Percentiles rank a stretch among this genome's conserved stretches.
phyloP scores from a whole-genome alignment of 1,139 yeast genomes.

The Kluyveromyces marxianus region DNA sequence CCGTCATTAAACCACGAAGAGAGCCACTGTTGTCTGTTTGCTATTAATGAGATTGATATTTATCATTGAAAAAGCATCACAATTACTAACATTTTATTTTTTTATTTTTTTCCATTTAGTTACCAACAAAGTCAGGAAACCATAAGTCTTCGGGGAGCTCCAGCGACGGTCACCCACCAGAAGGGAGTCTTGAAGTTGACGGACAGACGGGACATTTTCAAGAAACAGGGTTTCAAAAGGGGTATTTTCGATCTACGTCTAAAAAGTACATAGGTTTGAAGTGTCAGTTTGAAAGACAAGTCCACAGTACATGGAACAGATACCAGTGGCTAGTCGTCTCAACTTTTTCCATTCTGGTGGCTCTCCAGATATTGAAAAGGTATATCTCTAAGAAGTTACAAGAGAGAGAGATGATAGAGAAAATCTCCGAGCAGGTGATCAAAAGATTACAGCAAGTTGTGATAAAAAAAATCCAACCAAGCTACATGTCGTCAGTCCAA shows the following conservation, averaged over 20 bases:
- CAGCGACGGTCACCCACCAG: conserved; percentile 26
- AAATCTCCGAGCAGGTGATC: conserved; percentile 35
- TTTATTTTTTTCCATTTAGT: conserved; percentile 14
- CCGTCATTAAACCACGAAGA: too few species aligned
- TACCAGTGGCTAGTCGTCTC: conserved; percentile 37
- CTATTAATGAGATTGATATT: too few species aligned
- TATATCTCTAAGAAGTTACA: conserved; percentile 33
- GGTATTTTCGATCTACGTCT: conserved; percentile 68
- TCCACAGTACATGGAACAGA: conserved; percentile 42
- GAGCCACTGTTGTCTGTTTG: too few species aligned
- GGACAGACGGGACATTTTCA: conserved; percentile 32
- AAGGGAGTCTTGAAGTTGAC: conserved; percentile 29
- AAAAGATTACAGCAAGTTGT: conserved; percentile 38
- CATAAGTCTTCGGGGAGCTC: conserved; percentile 22
- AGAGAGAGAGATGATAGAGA: conserved; percentile 34
- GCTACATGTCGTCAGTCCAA: conserved; percentile 65
- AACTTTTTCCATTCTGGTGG: conserved; percentile 20
- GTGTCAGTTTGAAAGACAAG: conserved; percentile 52
- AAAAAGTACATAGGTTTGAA: conserved; percentile 53
- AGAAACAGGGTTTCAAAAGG: conserved; percentile 27
- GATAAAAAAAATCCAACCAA: conserved; percentile 14
- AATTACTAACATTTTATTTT: background rate
- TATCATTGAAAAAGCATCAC: background rate
- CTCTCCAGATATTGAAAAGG: conserved; percentile 29
- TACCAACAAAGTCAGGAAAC: conserved; percentile 27